These are phyloP conservation scores for Kwoniella dendrophila DNA, from an alignment of 768 basidiomycete species.

Conservation along the genomic window DNA sequence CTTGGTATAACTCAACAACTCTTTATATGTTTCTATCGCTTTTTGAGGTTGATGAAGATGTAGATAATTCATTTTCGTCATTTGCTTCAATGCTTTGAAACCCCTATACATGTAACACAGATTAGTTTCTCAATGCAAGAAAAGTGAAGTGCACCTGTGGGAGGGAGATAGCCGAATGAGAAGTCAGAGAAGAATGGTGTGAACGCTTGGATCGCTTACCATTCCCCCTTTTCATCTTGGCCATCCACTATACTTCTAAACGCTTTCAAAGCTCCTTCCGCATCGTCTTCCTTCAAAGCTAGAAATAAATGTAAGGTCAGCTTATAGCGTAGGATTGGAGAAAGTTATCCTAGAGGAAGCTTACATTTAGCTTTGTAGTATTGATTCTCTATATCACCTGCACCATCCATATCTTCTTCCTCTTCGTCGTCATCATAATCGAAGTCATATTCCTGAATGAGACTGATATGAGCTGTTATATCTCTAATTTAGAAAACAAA, in stretches of 20 bases:
- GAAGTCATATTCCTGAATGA: constrained; percentile 81
- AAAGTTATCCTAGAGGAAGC: too few relatives aligned
- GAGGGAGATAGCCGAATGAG: background rate
- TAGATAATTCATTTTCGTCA: constrained; percentile 89
- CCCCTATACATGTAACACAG: constrained; percentile 65
- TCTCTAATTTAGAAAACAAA: background rate
- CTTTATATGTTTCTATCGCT: constrained; percentile 80
- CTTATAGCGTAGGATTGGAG: background rate
- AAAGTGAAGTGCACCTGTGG: too few relatives aligned
- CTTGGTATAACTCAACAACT: constrained; percentile 89
- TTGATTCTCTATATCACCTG: constrained; percentile 92
- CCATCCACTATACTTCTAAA: constrained; percentile 88
- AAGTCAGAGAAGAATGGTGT: background rate
- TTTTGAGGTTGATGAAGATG: constrained; percentile 74
- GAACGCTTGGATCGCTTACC: constrained; percentile 61
- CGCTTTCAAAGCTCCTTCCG: constrained; percentile 86
- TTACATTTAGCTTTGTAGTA: constrained; percentile 96
- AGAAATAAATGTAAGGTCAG: constrained; percentile 3
- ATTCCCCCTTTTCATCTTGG: constrained; percentile 84
- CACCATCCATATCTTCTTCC: constrained; percentile 63
- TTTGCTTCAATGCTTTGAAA: constrained; percentile 97
- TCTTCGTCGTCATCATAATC: constrained; percentile 89
- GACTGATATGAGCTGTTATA: constrained; percentile 2
- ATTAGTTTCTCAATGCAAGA: too few relatives aligned
- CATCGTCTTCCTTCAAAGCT: constrained; percentile 93